Conservation (phyloP, 495 filamentous ascomycete genomes). For the Barbatosphaeria neglecta region DNA sequence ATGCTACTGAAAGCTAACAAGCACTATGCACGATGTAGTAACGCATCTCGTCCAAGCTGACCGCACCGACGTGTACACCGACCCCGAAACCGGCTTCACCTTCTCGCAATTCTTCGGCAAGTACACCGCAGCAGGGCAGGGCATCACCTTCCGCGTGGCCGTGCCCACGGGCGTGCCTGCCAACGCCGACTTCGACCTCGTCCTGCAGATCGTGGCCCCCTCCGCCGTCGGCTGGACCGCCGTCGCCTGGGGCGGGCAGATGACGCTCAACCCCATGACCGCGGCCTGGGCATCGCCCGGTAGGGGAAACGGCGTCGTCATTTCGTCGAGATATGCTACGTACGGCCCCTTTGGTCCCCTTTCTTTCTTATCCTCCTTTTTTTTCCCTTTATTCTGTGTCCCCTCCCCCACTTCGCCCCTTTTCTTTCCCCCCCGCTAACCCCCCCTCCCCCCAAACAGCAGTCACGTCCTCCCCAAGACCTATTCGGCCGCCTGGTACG, state of each 20-base stretch:
- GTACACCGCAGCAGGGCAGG: slow-evolving; percentile 22
- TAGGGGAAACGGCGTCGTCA: slow-evolving; percentile 11
- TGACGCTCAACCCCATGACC: slow-evolving; percentile 27
- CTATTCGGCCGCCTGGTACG: slow-evolving; percentile 17
- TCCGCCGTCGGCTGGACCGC: slow-evolving; percentile 30
- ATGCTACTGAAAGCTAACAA: too few species aligned
- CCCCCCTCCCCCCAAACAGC: too few species aligned
- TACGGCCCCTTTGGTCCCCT: slow-evolving; percentile 16
- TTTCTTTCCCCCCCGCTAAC: too few species aligned
- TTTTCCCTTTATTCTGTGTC: neutral
- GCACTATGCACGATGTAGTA: too few species aligned
- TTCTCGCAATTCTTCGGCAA: slow-evolving; percentile 28
- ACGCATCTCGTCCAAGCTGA: neutral
- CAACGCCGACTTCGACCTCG: slow-evolving; percentile 21
- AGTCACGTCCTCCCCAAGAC: slow-evolving; percentile 16
- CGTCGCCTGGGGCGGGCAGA: slow-evolving; percentile 29
- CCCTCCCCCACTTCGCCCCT: too few species aligned
- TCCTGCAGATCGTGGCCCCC: slow-evolving; percentile 32
- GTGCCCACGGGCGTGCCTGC: slow-evolving; percentile 17
- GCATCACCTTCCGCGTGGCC: slow-evolving; percentile 28
- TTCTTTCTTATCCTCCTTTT: too few species aligned
- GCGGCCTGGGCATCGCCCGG: slow-evolving; percentile 25
- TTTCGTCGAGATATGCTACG: slow-evolving; percentile 25
- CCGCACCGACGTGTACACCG: slow-evolving; percentile 17
- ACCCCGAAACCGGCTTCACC: slow-evolving; percentile 38